phyloP scores from a whole-genome alignment of 2,329 filamentous ascomycete species.

The Boeremia exigua region DNA sequence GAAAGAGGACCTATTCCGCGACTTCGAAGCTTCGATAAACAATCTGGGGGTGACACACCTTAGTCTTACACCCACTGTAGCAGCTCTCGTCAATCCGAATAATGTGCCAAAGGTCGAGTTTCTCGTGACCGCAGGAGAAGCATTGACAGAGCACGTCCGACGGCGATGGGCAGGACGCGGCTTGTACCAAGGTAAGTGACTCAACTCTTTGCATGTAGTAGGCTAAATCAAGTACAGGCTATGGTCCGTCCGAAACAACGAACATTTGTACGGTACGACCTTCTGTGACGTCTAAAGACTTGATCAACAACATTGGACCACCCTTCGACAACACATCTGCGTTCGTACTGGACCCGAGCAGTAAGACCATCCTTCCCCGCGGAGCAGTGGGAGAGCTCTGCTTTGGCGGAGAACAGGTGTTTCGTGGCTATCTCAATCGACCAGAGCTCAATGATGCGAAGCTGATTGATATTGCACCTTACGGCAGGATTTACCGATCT shows the following conservation, averaged over 20 bases:
- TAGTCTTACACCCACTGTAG: constrained; percentile 85
- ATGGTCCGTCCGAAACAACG: constrained; percentile 84
- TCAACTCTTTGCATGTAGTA: neutral
- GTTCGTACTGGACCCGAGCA: constrained; percentile 62
- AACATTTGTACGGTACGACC: constrained; percentile 82
- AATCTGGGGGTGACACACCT: constrained; percentile 74
- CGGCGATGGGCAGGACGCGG: constrained; percentile 70
- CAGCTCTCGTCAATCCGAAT: constrained; percentile 71
- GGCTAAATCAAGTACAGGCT: constrained; percentile 52
- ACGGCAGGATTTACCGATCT: constrained; percentile 79
- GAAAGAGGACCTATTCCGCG: constrained; percentile 75
- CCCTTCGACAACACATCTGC: constrained; percentile 78
- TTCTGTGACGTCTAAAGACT: constrained; percentile 62
- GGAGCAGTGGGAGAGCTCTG: constrained; percentile 83
- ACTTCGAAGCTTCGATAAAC: constrained; percentile 73
- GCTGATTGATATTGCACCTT: constrained; percentile 71
- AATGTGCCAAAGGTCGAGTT: constrained; percentile 76
- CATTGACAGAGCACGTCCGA: constrained; percentile 74
- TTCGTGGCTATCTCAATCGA: constrained; percentile 73
- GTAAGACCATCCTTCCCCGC: constrained; percentile 60
- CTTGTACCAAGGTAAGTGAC: constrained; percentile 69
- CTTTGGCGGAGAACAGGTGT: constrained; percentile 84
- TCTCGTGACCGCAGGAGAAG: constrained; percentile 81
- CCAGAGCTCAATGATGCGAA: constrained; percentile 67
- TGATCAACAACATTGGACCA: constrained; percentile 77